Evolutionary conservation across 129 eudicot species (phyloP).

Genomic region (Artemisia annua): DNA sequence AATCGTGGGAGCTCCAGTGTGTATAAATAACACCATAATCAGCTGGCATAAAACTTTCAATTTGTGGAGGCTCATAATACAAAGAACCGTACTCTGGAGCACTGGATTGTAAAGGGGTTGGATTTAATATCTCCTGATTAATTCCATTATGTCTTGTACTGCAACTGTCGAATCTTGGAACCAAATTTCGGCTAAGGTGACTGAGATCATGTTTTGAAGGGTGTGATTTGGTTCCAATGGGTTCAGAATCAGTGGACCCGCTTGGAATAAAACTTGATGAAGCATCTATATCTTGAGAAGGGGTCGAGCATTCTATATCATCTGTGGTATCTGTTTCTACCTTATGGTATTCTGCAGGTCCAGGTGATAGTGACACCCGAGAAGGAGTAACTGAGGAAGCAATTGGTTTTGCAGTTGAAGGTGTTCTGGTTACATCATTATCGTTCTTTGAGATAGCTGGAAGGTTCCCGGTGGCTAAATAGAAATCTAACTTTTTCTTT

Average conservation of each 20-base stretch:
- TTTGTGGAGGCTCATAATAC: constrained; percentile 69
- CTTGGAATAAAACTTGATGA: constrained; percentile 38
- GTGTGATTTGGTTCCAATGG: constrained; percentile 28
- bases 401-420: constrained; percentile 36
- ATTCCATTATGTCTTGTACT: constrained; percentile 27
- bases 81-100: constrained; percentile 54
- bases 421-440: constrained; percentile 33
- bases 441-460: constrained; percentile 55
- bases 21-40: constrained; percentile 36
- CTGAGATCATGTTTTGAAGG: constrained; percentile 36
- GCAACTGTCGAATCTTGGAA: constrained; percentile 37
- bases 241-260: constrained; percentile 55
- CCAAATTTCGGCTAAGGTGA: constrained; percentile 36
- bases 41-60: constrained; percentile 34
- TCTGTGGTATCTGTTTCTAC: constrained; percentile 44
- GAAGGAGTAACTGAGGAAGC: constrained; percentile 41
- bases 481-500: constrained; percentile 83
- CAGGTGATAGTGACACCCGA: constrained; percentile 48
- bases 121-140: constrained; percentile 32
- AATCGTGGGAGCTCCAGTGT: constrained; percentile 42
- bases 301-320: constrained; percentile 45
- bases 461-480: constrained; percentile 75
- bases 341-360: constrained; percentile 46
- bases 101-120: constrained; percentile 40
- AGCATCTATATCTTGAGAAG: constrained; percentile 45